A percentile compares a stretch with the other conserved stretches of the same genome.
Conservation (phyloP, 495 filamentous ascomycete genomes). For the Tuber umbilicatum region DNA sequence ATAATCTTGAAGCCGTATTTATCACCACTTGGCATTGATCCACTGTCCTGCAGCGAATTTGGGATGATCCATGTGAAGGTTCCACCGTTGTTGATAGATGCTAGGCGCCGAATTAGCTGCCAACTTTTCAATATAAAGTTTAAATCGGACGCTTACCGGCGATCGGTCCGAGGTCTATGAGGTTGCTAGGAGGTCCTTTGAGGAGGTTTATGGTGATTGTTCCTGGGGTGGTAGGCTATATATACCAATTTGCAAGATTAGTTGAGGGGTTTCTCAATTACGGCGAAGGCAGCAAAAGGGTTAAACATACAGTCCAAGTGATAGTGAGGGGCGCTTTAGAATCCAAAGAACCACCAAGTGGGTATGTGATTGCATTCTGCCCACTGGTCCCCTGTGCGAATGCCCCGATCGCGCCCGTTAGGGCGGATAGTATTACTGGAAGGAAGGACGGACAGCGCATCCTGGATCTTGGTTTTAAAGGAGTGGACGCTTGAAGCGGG, state of each 20-base stretch:
- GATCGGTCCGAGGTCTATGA: conserved; percentile 24
- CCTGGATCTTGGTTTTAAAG: conserved; percentile 11
- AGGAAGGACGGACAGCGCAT: conserved; percentile 25
- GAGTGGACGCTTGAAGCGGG: conserved; percentile 28
- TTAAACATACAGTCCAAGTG: conserved; percentile 34
- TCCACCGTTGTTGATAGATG: conserved; percentile 27
- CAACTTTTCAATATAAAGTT: background rate
- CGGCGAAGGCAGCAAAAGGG: conserved; percentile 4
- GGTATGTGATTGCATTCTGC: conserved; percentile 35
- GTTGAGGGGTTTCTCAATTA: background rate
- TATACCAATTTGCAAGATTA: conserved; percentile 9
- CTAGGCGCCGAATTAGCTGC: conserved; percentile 13
- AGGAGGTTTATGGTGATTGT: conserved; percentile 39
- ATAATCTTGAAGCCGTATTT: conserved; percentile 38
- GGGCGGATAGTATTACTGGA: conserved; percentile 18
- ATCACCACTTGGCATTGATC: conserved; percentile 26
- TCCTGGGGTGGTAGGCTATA: conserved; percentile 37
- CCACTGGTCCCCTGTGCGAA: conserved; percentile 26
- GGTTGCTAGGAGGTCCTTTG: conserved; percentile 36
- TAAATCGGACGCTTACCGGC: conserved; percentile 24
- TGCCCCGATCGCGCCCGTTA: conserved; percentile 8
- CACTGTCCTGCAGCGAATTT: conserved; percentile 20
- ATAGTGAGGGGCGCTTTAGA: conserved; percentile 21
- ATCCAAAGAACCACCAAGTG: conserved; percentile 29
- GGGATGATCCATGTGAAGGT: conserved; percentile 33